phyloP scores from a whole-genome alignment of 257 asterid genomes.

The Penstemon davidsonii region DNA sequence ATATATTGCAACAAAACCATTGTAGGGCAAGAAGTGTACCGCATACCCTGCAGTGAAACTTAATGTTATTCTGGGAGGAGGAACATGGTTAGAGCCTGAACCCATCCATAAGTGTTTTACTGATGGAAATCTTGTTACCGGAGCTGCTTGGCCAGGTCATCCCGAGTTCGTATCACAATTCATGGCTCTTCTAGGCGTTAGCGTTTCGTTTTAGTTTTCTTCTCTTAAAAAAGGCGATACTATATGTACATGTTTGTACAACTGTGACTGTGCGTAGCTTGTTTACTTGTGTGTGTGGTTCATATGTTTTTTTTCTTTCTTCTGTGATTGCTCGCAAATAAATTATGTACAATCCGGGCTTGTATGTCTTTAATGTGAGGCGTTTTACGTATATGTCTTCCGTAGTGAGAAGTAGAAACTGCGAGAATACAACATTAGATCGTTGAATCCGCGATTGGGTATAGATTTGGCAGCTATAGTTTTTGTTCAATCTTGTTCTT shows the following conservation, averaged over 20 bases:
- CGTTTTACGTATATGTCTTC: too few relatives aligned
- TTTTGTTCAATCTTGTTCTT: too few relatives aligned
- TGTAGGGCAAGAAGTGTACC: constrained; percentile 88
- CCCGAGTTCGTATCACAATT: constrained; percentile 87
- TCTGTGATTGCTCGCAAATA: too few relatives aligned
- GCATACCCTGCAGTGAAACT: constrained; percentile 96
- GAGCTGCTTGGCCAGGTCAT: constrained; percentile 99
- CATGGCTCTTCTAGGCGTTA: constrained; percentile 73
- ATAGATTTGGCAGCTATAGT: too few relatives aligned
- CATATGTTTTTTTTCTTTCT: too few relatives aligned
- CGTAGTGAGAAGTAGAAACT: too few relatives aligned
- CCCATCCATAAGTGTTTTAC: constrained; percentile 91
- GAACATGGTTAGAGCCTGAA: constrained; percentile 89
- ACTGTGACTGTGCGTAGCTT: too few relatives aligned
- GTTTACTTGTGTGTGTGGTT: too few relatives aligned
- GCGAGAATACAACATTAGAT: too few relatives aligned
- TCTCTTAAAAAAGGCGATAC: background rate
- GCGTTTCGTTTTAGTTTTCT: constrained; percentile 37
- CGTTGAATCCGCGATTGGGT: too few relatives aligned
- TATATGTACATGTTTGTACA: background rate
- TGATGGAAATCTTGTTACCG: constrained; percentile 90
- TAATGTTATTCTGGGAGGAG: constrained; percentile 79
- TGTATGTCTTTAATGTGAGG: too few relatives aligned
- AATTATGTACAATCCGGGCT: too few relatives aligned
- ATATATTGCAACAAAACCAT: background rate